phyloP scores from a whole-genome alignment of 805 yeast genomes.

The Maudiozyma serrabonitensis region DNA sequence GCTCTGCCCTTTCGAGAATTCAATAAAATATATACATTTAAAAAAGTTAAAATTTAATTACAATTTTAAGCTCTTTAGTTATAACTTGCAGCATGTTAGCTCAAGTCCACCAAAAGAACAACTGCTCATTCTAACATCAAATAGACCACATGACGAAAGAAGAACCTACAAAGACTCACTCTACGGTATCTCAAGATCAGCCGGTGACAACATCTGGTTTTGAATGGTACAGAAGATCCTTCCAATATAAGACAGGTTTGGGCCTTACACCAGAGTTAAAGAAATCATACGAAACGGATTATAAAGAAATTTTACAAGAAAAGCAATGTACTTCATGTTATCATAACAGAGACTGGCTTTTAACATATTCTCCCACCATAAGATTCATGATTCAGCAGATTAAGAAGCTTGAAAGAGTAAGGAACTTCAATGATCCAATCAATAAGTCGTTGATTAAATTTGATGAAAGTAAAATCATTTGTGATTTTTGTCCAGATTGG shows the following conservation, averaged over 20 bases:
- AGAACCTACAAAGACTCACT: background rate
- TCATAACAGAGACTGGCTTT: conserved; percentile 69
- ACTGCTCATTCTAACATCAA: too few species aligned
- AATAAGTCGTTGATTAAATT: conserved; percentile 9
- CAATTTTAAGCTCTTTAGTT: too few species aligned
- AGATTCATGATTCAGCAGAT: conserved; percentile 81
- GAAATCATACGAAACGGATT: conserved; percentile 48
- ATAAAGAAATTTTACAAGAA: conserved; percentile 28
- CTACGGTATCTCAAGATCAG: background rate
- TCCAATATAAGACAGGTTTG: conserved; percentile 62
- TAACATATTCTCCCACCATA: conserved; percentile 75
- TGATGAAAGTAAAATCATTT: conserved; percentile 38
- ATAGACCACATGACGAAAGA: background rate
- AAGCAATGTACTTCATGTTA: conserved; percentile 61
- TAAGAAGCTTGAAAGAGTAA: conserved; percentile 40
- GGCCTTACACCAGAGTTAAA: conserved; percentile 48
- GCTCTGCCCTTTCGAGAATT: too few species aligned
- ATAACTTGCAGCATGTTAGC: too few species aligned
- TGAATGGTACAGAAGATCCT: conserved; percentile 73
- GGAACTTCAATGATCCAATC: conserved; percentile 7
- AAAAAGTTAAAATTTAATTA: too few species aligned
- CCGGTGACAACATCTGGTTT: conserved; percentile 36
- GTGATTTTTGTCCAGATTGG: conserved; percentile 76
- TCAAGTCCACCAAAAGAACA: too few species aligned
- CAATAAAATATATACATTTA: too few species aligned